A percentile compares a stretch with the other conserved stretches of the same genome.
Conservation (phyloP, 768 basidiomycete genomes). For the Leccinum boreale region DNA sequence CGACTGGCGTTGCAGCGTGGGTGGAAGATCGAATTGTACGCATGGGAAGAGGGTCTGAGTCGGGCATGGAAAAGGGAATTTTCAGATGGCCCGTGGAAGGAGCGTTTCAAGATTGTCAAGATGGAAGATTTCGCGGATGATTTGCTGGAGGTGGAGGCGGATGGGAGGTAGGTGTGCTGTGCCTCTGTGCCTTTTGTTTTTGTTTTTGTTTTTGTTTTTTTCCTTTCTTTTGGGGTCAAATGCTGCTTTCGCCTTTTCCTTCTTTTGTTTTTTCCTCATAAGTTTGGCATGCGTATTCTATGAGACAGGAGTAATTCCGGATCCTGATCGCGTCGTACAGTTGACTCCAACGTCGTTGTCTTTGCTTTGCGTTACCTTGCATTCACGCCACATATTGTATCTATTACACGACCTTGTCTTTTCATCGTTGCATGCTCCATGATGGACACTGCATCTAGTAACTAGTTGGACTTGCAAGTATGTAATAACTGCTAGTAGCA, state of each 20-base stretch:
- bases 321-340: neutral
- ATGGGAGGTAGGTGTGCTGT: slow-evolving; percentile 15
- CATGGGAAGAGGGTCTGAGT: slow-evolving; percentile 84
- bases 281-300: neutral
- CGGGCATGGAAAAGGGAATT: slow-evolving; percentile 74
- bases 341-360: neutral
- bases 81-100: slow-evolving; percentile 44
- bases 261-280: neutral
- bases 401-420: neutral
- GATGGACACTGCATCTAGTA: neutral
- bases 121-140: slow-evolving; percentile 67
- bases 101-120: slow-evolving; percentile 52
- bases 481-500: too few species aligned
- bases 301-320: neutral
- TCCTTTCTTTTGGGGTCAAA: neutral
- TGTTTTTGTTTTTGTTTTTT: too few species aligned
- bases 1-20: slow-evolving; percentile 82
- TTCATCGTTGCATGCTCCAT: neutral
- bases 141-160: slow-evolving; percentile 44
- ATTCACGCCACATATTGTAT: slow-evolving; percentile 11
- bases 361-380: slow-evolving; percentile 7
- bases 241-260: neutral
- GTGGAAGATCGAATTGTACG: slow-evolving; percentile 94
- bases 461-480: neutral
- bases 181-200: neutral